Evolutionary conservation across 768 basidiomycete species (phyloP).

Genomic region (Crepidotus variabilis): DNA sequence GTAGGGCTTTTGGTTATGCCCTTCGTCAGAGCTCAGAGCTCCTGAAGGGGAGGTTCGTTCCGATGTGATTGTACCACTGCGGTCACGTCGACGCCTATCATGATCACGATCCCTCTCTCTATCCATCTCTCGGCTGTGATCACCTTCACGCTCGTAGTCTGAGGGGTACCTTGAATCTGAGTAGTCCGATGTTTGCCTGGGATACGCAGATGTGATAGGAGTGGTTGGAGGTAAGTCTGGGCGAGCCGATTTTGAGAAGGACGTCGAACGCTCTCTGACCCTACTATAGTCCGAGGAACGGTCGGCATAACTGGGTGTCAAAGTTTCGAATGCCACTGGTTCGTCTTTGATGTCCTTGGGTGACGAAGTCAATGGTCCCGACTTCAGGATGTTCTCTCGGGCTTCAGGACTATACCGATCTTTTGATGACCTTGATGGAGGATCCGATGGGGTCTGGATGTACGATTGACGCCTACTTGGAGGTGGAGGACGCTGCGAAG

Average conservation of each 20-base stretch:
- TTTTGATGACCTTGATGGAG: background rate
- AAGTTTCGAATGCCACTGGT: background rate
- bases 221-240: background rate
- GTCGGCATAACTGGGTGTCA: background rate
- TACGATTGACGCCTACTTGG: background rate
- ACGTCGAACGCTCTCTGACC: background rate
- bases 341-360: background rate
- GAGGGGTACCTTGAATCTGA: background rate
- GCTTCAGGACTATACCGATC: background rate
- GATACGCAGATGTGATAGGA: background rate
- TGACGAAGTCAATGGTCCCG: background rate
- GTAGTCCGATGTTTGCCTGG: background rate
- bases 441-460: background rate
- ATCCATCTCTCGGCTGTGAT: background rate
- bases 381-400: background rate
- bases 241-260: background rate
- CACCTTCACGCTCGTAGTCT: background rate
- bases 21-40: background rate
- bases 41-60: background rate
- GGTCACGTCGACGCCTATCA: background rate
- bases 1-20: background rate
- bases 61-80: background rate
- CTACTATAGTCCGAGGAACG: background rate
- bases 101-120: slow-evolving; percentile 7
- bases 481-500: background rate